A percentile compares a stretch with the other conserved stretches of the same genome.
phyloP scores from a whole-genome alignment of 106 monocot genomes.

The Chionographis japonica region DNA sequence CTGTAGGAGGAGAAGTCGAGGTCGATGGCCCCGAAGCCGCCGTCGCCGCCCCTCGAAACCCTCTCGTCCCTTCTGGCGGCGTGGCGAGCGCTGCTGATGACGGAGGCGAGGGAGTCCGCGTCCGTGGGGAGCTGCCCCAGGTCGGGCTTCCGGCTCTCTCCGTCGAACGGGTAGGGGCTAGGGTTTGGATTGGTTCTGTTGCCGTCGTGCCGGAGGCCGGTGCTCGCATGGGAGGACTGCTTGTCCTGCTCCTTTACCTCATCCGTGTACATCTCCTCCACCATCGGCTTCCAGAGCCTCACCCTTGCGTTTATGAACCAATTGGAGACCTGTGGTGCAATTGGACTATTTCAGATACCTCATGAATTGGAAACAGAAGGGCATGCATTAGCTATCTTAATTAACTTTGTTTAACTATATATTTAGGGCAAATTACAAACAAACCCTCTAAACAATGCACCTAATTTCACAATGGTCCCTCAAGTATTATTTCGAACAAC shows the following conservation, averaged over 20 bases:
- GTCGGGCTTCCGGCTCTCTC: not conserved
- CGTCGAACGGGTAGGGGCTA: slow-evolving; percentile 7
- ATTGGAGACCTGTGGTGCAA: too few relatives aligned
- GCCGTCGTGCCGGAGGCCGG: not conserved
- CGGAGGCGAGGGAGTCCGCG: slow-evolving; percentile 2
- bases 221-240: not conserved
- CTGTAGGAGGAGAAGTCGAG: slow-evolving; percentile 13
- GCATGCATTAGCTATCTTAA: not conserved
- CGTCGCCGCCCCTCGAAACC: not conserved
- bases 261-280: too few relatives aligned
- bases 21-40: slow-evolving; percentile 11
- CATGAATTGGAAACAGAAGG: not conserved
- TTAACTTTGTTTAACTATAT: too few relatives aligned
- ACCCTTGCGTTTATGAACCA: too few relatives aligned
- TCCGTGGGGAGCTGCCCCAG: not conserved
- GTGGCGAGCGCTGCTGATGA: not conserved
- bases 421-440: too few relatives aligned
- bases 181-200: slow-evolving; percentile 4
- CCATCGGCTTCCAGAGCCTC: too few relatives aligned
- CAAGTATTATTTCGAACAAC: too few relatives aligned
- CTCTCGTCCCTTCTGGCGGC: not conserved
- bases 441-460: too few relatives aligned
- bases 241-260: too few relatives aligned
- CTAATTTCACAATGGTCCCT: too few relatives aligned
- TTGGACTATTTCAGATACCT: too few relatives aligned